Conservation (phyloP, 352 stramenopile species). For the Phytophthora sp. region DNA sequence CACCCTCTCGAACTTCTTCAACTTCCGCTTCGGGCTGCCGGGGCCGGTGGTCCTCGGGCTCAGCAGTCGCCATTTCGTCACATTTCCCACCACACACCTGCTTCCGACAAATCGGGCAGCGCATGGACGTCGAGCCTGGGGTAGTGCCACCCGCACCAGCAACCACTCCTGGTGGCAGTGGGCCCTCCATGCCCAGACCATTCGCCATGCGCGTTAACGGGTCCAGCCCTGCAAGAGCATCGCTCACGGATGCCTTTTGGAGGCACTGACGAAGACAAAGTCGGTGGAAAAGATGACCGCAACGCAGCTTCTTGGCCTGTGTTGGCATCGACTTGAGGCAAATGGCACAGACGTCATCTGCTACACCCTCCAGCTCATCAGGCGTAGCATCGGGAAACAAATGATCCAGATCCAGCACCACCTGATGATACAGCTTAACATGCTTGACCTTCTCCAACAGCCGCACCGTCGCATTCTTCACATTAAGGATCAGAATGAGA, state of each 20-base stretch:
- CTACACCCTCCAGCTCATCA: conserved; percentile 59
- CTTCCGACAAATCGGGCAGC: conserved; percentile 71
- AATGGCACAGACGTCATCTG: conserved; percentile 84
- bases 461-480: conserved; percentile 79
- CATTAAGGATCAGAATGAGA: conserved; percentile 80
- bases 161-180: conserved; percentile 9
- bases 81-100: conserved; percentile 56
- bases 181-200: conserved; percentile 43
- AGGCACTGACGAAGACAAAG: conserved; percentile 81
- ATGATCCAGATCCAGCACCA: conserved; percentile 73
- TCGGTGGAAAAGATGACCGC: conserved; percentile 76
- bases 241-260: conserved; percentile 65
- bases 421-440: conserved; percentile 71
- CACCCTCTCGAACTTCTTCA: conserved; percentile 4
- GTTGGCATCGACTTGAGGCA: conserved; percentile 75
- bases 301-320: conserved; percentile 76
- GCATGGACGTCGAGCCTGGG: conserved; percentile 39
- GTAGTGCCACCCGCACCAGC: conserved; percentile 3
- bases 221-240: conserved; percentile 54
- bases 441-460: conserved; percentile 73
- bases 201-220: conserved; percentile 39
- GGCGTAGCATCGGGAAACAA: conserved; percentile 63
- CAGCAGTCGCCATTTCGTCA: conserved; percentile 11
- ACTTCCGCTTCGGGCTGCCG: conserved; percentile 27
- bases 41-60: conserved; percentile 5